A percentile compares a stretch with the other conserved stretches of the same genome.
Conservation (phyloP, 495 filamentous ascomycete genomes). For the Talaromyces proteolyticus region DNA sequence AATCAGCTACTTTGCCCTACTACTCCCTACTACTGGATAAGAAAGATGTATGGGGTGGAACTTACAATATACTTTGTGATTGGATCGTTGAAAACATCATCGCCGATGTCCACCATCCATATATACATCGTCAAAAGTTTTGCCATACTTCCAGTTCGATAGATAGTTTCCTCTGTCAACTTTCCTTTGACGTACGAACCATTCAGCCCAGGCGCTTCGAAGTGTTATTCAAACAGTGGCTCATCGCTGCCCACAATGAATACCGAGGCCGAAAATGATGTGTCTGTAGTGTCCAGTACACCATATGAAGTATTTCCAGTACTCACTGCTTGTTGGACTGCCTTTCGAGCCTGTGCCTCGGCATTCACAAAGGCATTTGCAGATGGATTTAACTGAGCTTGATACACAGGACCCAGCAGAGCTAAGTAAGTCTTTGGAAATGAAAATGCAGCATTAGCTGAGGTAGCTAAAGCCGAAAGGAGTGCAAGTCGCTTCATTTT, state of each 20-base stretch:
- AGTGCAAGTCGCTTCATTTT: background rate
- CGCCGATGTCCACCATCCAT: conserved; percentile 38
- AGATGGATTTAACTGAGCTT: background rate
- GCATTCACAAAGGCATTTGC: background rate
- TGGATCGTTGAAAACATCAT: conserved; percentile 36
- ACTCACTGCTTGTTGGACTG: background rate
- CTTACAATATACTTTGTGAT: conserved; percentile 32
- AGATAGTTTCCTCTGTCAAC: conserved; percentile 40
- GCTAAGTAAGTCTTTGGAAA: background rate
- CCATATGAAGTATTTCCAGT: background rate
- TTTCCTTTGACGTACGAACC: background rate
- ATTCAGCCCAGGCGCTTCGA: conserved; percentile 1
- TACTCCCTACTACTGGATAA: background rate
- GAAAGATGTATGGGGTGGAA: conserved; percentile 13
- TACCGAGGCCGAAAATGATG: background rate
- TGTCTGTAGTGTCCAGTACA: background rate
- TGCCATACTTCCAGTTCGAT: conserved; percentile 43
- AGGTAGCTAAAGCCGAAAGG: background rate
- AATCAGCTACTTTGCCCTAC: background rate
- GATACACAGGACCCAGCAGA: background rate
- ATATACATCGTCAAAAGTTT: conserved; percentile 44
- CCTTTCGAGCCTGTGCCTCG: background rate
- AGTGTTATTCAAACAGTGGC: conserved; percentile 1
- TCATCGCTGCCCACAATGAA: background rate
- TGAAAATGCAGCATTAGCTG: background rate